Evolutionary conservation across 73 alveolate species (phyloP).

Genomic region (Paramecium biaurelia): DNA sequence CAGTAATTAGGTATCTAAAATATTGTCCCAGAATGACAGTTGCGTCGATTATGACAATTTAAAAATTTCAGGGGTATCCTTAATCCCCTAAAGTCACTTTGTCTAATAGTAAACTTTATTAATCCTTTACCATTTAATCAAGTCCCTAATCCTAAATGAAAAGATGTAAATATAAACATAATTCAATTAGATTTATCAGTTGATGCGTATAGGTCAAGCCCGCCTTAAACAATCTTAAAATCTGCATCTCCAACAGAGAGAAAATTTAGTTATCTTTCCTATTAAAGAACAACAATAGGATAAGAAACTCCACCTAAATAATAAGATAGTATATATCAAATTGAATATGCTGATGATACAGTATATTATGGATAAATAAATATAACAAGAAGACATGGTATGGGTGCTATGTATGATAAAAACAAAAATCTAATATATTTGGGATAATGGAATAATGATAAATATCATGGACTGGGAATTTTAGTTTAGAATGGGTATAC

Average conservation of each 20-base stretch:
- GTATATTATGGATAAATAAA: neutral
- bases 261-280: neutral
- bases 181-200: neutral
- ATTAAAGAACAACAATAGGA: neutral
- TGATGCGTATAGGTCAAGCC: neutral
- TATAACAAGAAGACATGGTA: neutral
- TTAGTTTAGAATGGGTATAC: neutral
- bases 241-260: constrained; percentile 14
- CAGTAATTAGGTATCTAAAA: neutral
- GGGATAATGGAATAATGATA: constrained; percentile 48
- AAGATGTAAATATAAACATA: neutral
- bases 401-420: constrained; percentile 39
- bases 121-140: neutral
- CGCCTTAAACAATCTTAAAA: neutral
- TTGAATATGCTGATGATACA: constrained; percentile 35
- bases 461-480: constrained; percentile 41
- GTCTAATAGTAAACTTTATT: neutral
- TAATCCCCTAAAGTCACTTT: neutral
- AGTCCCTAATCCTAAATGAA: neutral
- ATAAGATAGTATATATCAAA: neutral
- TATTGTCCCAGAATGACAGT: neutral
- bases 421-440: neutral
- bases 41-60: neutral
- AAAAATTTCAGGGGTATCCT: neutral
- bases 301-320: neutral